Evolutionary conservation across 345 rosid genomes (phyloP).

Genomic region (Pistacia atlantica): DNA sequence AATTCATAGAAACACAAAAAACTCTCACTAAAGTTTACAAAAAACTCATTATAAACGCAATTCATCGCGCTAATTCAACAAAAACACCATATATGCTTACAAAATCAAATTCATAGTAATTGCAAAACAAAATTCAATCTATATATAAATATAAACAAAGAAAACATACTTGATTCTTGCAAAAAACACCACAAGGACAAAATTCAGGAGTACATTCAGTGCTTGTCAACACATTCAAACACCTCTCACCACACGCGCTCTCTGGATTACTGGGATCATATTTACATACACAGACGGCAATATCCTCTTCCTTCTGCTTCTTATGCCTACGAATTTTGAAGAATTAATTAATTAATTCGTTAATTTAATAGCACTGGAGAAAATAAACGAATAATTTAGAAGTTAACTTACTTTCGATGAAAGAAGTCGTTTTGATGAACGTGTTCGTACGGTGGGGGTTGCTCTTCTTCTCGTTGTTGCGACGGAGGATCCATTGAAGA

Average conservation of each 20-base stretch:
- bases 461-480: conserved; percentile 14
- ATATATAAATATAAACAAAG: not conserved
- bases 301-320: conserved; percentile 95
- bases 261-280: conserved; percentile 66
- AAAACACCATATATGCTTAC: no score
- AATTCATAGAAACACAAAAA: no score
- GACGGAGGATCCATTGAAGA: conserved; percentile 41
- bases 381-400: not conserved
- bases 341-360: no score
- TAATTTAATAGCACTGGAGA: not conserved
- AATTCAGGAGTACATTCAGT: conserved; percentile 88
- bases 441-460: conserved; percentile 60
- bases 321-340: conserved; percentile 52
- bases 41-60: no score
- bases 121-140: not conserved
- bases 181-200: conserved; percentile 73
- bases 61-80: no score
- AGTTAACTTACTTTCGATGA: conserved; percentile 58
- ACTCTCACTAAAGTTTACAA: no score
- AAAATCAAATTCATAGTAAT: not conserved
- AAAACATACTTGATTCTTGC: conserved; percentile 76
- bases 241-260: conserved; percentile 86
- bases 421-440: conserved; percentile 72
- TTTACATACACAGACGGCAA: conserved; percentile 81
- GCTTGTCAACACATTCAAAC: conserved; percentile 83